phyloP scores from a whole-genome alignment of 106 monocot species.

The Hemerocallis citrina region DNA sequence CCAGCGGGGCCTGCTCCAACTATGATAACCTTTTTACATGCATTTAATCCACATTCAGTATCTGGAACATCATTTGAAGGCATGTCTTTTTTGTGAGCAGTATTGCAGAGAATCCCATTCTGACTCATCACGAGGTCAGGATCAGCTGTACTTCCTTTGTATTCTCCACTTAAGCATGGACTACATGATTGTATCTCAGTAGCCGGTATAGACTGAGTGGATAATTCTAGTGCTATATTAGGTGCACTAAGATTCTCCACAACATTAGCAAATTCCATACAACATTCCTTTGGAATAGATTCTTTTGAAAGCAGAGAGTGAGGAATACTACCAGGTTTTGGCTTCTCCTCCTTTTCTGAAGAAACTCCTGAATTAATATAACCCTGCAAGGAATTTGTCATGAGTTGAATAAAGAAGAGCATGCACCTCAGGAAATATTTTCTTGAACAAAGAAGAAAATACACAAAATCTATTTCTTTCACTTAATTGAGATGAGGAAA shows the following conservation, averaged over 20 bases:
- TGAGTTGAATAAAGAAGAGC: too few species aligned
- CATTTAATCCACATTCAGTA: constrained; percentile 14
- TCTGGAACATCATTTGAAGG: neutral
- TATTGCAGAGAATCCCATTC: neutral
- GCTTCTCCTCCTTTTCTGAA: constrained; percentile 21
- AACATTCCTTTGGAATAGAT: constrained; percentile 16
- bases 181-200: constrained; percentile 8
- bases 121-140: neutral
- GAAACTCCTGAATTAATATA: constrained; percentile 93
- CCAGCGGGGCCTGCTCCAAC: constrained; percentile 97
- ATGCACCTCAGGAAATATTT: too few species aligned
- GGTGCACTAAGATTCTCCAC: neutral
- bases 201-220: neutral
- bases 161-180: neutral
- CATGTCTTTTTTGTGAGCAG: constrained; percentile 2
- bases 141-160: neutral
- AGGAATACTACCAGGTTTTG: neutral
- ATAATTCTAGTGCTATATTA: constrained; percentile 1
- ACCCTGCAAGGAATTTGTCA: constrained; percentile 53
- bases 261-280: constrained; percentile 1
- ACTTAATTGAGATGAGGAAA: too few species aligned
- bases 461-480: too few species aligned
- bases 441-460: too few species aligned
- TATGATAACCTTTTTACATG: constrained; percentile 51
- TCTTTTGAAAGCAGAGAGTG: constrained; percentile 14